Percentiles rank a stretch among this genome's conserved stretches.
These are phyloP conservation scores for Coemansia sp. DNA, from an alignment of 192 early-diverging fungal genomes.

Conservation along the genomic window DNA sequence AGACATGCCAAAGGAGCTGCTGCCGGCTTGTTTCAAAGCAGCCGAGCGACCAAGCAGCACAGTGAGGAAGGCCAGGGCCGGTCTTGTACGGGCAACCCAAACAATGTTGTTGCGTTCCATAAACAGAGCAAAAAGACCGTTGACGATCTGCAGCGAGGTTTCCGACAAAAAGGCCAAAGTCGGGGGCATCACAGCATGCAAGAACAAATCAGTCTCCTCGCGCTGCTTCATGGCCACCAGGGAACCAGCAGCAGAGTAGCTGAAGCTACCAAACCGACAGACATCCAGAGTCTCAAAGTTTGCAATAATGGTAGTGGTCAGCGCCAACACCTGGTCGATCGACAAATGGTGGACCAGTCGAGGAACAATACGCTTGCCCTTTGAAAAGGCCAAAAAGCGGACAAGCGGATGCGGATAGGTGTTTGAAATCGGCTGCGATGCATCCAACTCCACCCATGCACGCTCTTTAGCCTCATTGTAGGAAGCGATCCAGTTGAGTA, in stretches of 20 bases:
- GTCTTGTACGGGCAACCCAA: slow-evolving; percentile 78
- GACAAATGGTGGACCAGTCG: slow-evolving; percentile 74
- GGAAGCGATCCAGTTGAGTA: slow-evolving; percentile 21
- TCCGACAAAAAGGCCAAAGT: slow-evolving; percentile 78
- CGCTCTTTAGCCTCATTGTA: slow-evolving; percentile 32
- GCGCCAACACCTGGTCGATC: slow-evolving; percentile 71
- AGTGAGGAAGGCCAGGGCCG: slow-evolving; percentile 85
- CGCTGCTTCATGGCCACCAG: slow-evolving; percentile 23
- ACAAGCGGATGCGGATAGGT: slow-evolving; percentile 84
- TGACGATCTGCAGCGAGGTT: slow-evolving; percentile 77
- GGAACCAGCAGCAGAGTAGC: slow-evolving; percentile 20
- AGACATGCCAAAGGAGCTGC: slow-evolving; percentile 18
- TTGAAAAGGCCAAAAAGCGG: slow-evolving; percentile 75
- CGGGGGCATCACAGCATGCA: slow-evolving; percentile 84
- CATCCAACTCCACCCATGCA: slow-evolving; percentile 41
- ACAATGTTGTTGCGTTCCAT: slow-evolving; percentile 87
- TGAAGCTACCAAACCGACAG: slow-evolving; percentile 50
- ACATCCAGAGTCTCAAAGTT: slow-evolving; percentile 73
- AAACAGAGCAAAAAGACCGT: slow-evolving; percentile 73
- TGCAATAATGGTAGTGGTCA: slow-evolving; percentile 73
- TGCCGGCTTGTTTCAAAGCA: slow-evolving; percentile 69
- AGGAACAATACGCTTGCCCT: slow-evolving; percentile 87
- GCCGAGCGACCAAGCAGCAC: slow-evolving; percentile 88
- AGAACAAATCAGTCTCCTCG: slow-evolving; percentile 81
- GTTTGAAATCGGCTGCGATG: slow-evolving; percentile 42